phyloP scores from a whole-genome alignment of 2,329 filamentous ascomycete species.

The Penicillium sp. region DNA sequence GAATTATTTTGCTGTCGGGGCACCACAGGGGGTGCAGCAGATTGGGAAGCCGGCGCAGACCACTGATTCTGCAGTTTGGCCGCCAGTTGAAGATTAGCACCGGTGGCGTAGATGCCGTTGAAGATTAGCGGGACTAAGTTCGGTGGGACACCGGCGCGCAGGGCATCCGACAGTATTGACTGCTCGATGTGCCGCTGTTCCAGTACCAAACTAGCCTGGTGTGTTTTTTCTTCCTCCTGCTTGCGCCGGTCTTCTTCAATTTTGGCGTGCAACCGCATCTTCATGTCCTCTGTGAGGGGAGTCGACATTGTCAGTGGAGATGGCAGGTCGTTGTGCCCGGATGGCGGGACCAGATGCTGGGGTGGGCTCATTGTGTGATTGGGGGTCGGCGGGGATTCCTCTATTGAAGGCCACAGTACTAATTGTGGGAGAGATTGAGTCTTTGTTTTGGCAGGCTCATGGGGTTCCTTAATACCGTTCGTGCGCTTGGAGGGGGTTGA shows the following conservation, averaged over 20 bases:
- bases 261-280: constrained; percentile 68
- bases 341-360: constrained; percentile 26
- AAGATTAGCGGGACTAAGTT: constrained; percentile 74
- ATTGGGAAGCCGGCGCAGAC: not conserved
- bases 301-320: constrained; percentile 23
- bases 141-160: constrained; percentile 70
- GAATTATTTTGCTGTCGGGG: not conserved
- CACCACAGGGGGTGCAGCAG: not conserved
- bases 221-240: constrained; percentile 71
- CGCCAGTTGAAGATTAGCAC: not conserved
- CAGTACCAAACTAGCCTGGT: constrained; percentile 63
- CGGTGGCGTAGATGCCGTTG: not conserved
- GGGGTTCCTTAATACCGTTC: not conserved
- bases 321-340: constrained; percentile 33
- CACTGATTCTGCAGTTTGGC: not conserved
- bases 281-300: constrained; percentile 64
- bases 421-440: not conserved
- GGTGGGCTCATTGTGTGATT: not conserved
- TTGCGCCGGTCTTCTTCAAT: constrained; percentile 64
- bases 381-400: not conserved
- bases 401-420: not conserved
- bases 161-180: constrained; percentile 67
- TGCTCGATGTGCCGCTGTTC: constrained; percentile 73
- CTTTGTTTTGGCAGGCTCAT: not conserved
- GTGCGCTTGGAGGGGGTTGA: not conserved